phyloP scores from a whole-genome alignment of 1,284 basidiomycete genomes.

The Papiliotrema nemorosa region DNA sequence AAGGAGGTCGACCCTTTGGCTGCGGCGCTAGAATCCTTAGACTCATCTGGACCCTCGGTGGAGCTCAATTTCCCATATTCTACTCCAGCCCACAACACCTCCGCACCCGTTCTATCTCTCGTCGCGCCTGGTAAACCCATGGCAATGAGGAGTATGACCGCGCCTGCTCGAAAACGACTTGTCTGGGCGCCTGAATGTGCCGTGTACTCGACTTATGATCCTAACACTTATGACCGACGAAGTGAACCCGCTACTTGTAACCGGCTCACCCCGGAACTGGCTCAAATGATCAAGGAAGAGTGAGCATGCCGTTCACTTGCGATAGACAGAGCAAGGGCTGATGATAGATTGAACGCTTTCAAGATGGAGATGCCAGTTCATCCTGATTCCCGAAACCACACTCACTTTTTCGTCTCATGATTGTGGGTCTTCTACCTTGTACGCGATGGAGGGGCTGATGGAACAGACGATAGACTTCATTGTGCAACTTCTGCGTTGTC shows the following conservation, averaged over 20 bases:
- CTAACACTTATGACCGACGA: constrained; percentile 84
- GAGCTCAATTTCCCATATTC: constrained; percentile 20
- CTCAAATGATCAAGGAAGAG: constrained; percentile 94
- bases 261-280: constrained; percentile 85
- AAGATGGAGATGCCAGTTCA: constrained; percentile 99
- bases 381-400: constrained; percentile 75
- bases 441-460: too few species aligned
- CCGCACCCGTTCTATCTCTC: constrained; percentile 75
- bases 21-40: constrained; percentile 55
- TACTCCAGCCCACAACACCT: constrained; percentile 52
- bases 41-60: constrained; percentile 12
- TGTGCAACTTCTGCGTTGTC: too few species aligned
- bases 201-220: constrained; percentile 92
- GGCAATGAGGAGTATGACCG: constrained; percentile 32
- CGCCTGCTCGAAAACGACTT: constrained; percentile 57
- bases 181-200: constrained; percentile 88
- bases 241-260: constrained; percentile 97
- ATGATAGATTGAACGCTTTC: constrained; percentile 69
- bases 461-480: too few species aligned
- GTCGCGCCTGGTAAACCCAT: constrained; percentile 52
- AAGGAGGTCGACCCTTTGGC: constrained; percentile 51
- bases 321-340: not conserved
- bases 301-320: constrained; percentile 14
- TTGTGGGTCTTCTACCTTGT: too few species aligned
- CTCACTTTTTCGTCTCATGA: constrained; percentile 59